phyloP scores from a whole-genome alignment of 129 eudicot species.

The Lactuca saligna region DNA sequence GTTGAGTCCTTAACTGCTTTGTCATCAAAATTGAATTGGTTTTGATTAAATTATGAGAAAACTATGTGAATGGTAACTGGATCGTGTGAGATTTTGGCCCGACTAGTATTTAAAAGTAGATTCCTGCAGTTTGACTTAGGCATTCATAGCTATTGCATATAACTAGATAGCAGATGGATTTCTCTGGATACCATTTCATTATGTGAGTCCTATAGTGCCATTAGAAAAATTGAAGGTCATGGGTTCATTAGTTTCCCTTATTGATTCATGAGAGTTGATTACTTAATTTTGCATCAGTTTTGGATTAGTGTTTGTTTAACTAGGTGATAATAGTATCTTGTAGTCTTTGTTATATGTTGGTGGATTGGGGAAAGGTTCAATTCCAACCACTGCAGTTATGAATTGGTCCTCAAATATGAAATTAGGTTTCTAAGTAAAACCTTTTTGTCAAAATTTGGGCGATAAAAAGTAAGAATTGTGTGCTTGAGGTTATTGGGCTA shows the following conservation, averaged over 20 bases:
- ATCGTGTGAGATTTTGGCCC: neutral
- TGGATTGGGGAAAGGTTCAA: conserved; percentile 94
- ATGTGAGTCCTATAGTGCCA: neutral
- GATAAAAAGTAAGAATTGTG: conserved; percentile 93
- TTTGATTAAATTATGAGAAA: neutral
- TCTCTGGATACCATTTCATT: no score
- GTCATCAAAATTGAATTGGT: no score
- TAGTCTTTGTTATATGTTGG: conserved; percentile 94
- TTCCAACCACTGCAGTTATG: conserved; percentile 35
- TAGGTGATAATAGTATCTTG: neutral
- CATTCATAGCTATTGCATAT: neutral
- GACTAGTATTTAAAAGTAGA: neutral
- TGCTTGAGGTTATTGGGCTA: conserved; percentile 66
- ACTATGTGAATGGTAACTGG: neutral
- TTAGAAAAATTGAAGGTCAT: neutral
- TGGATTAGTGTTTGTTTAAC: neutral
- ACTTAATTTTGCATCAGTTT: neutral
- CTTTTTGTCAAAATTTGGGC: conserved; percentile 82
- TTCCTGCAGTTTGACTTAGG: neutral
- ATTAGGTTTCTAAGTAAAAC: conserved; percentile 39
- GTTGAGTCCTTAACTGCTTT: no score
- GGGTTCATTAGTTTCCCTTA: neutral
- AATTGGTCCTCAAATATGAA: conserved; percentile 20
- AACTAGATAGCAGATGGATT: neutral
- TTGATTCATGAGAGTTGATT: neutral